These are phyloP conservation scores for Raddia guianensis DNA, from an alignment of 176 grass and related monocot species.

Conservation along the genomic window DNA sequence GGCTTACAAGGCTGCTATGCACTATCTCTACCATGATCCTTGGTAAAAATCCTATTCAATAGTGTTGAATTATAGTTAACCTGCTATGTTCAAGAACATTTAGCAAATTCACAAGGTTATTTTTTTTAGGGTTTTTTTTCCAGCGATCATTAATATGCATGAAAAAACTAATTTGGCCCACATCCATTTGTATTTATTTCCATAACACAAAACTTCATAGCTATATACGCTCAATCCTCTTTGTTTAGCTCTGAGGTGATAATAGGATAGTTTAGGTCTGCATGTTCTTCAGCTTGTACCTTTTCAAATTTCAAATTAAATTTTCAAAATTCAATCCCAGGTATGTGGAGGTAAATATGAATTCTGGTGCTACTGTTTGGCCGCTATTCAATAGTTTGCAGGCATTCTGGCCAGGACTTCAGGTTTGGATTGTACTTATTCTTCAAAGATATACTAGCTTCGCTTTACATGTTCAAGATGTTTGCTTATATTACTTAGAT, in stretches of 20 bases:
- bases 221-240: slow-evolving; percentile 19
- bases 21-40: slow-evolving; percentile 89
- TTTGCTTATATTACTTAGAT: slow-evolving; percentile 82
- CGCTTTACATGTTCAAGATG: slow-evolving; percentile 45
- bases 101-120: slow-evolving; percentile 13
- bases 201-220: background rate
- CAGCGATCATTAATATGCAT: slow-evolving; percentile 15
- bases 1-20: slow-evolving; percentile 95
- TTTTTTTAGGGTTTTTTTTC: slow-evolving; percentile 25
- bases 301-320: slow-evolving; percentile 4
- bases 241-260: background rate
- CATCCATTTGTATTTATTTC: slow-evolving; percentile 7
- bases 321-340: slow-evolving; percentile 44
- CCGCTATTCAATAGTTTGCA: slow-evolving; percentile 97
- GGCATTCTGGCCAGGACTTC: slow-evolving; percentile 99
- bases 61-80: background rate
- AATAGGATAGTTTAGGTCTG: slow-evolving; percentile 11
- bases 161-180: background rate
- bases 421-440: slow-evolving; percentile 66
- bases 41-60: slow-evolving; percentile 56
- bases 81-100: slow-evolving; percentile 1
- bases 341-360: slow-evolving; percentile 99
- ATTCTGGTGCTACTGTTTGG: slow-evolving; percentile 95
- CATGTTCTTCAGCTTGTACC: background rate
- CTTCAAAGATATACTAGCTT: slow-evolving; percentile 16